Evolutionary conservation across 495 filamentous ascomycete genomes (phyloP), one percentile per base, ranked within the genome.

Genomic region (Lepraria neglecta): DNA sequence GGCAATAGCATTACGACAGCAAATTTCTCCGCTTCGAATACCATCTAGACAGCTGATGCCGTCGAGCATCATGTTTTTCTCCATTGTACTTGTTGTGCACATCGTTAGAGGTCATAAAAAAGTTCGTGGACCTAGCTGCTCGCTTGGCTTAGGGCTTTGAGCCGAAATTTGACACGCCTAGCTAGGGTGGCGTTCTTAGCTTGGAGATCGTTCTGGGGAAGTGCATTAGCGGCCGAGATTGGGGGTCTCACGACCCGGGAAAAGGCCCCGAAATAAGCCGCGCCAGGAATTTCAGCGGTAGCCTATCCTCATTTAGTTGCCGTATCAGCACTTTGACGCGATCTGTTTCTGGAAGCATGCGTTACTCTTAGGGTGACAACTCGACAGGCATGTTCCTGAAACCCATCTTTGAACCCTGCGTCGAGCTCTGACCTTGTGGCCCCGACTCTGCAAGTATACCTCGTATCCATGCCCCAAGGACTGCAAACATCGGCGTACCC

Each of bases 71-170:
- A 3, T 2, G 7, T 3, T 11, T n/a, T 19, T 9, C 15, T 7
- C 6, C 35, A 10, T 45, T 60, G 35, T 31, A 45, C 1, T 31
- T 2, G 19, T 21, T 9, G 31, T 42, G 45, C 44, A 27, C 6
- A 17, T 30, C 10, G n/a, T 27, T 6, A 2, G 33, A 35, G 33
- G 33, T 35, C 33, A 35, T 24, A 28, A 21, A 52, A 59, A 60
- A 60, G 58, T 60, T 60, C 48, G 58, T 60, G 58, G 33, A 33
- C n/a, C 21, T 53, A 53, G 47, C 15, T n/a, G 33, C 50, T 48
- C 47, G 50, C 35, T 38, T 60, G 24, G 58, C 35, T 52, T 60
- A 3, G 47, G 46, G 47, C 21, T 60, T 5, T 40, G 3, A 6
- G 30, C 24, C 58, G 50, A 53, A 53, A 53, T 53, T 52, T 52